Evolutionary conservation across 257 asterid species (phyloP).

Genomic region (Nemophila menziesii): DNA sequence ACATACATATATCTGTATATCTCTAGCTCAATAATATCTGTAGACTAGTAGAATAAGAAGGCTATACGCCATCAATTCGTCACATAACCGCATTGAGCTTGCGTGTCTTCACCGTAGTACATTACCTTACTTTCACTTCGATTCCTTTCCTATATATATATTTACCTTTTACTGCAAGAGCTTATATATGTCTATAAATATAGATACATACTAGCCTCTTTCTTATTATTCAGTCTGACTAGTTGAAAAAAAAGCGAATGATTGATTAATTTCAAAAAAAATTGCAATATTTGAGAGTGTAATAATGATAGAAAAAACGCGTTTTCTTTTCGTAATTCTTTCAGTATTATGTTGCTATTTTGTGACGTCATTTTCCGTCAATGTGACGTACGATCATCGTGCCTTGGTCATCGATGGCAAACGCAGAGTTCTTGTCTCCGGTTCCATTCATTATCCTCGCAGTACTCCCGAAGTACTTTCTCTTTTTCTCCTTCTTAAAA

Average conservation of each 20-base stretch:
- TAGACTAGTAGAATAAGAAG: too few species aligned
- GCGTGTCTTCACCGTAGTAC: too few species aligned
- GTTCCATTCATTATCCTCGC: conserved; percentile 73
- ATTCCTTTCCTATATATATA: too few species aligned
- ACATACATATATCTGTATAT: too few species aligned
- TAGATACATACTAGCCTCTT: background rate
- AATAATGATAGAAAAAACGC: conserved; percentile 14
- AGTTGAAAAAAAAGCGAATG: background rate
- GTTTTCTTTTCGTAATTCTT: background rate
- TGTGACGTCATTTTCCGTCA: conserved; percentile 40
- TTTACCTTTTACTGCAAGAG: too few species aligned
- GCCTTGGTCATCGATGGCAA: conserved; percentile 56
- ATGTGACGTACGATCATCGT: conserved; percentile 68
- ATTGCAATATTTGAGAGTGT: background rate
- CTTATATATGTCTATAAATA: too few species aligned
- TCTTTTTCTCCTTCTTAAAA: background rate
- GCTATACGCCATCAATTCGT: too few species aligned
- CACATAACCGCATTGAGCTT: too few species aligned
- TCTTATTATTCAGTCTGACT: background rate
- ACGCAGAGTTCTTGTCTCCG: conserved; percentile 47
- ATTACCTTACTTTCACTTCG: too few species aligned
- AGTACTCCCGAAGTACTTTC: conserved; percentile 53
- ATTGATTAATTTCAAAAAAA: background rate
- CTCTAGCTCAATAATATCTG: too few species aligned
- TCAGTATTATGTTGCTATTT: conserved; percentile 14